Base-by-base conservation (phyloP, 768 basidiomycete species). In the Calocera cornea region DNA sequence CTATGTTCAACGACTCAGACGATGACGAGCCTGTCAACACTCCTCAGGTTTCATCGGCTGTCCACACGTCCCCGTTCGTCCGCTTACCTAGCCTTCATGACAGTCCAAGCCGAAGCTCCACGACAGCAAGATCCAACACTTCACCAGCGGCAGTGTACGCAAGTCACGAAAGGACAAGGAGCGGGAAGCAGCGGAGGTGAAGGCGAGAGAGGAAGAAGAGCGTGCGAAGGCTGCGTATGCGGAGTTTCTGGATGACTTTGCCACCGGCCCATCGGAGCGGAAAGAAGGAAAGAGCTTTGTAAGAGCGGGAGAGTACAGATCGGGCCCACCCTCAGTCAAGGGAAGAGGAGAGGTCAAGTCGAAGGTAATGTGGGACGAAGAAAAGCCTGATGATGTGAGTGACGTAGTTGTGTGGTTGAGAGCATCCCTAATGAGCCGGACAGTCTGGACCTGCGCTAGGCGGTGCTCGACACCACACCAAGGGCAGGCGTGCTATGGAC, bases 401-500 rank as follows among this genome's bases (percentile, higher is more conserved):
- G 47, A 65, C 17, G 34, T 24, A 54, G 41, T 68, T 14, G 2
- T 41, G 41, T 24, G 33, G 63, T 49, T 31, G 47, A 65, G 34
- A 40, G 38, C 8, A n/a, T 54, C 64, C 24, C 17, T 63, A 44
- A 27, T 65, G 65, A 31, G 49, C 64, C 1, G 70, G 50, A 65
- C 65, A 87, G 83, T 80, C 82, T 0, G 83, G 84, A n/a, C 87
- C 90, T 27, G 84, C 87, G 2, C 79, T 83, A 0, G 72, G 80
- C 16, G 68, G 75, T 27, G 74, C 73, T 68, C 79, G 75, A 3
- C 83, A 86, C 0, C 92, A 87, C 74, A 87, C 90, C 0, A 97
- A 92, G 75, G 97, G 97, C 1, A 97, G 92, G 75, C 85, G 95
- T 64, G 92, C 90, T 0, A 98, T 98, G 92, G 95, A 97, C 76